A percentile compares a stretch with the other conserved stretches of the same genome.
Conservation (phyloP, 805 yeast species). For the Suhomyces xylopsoci region DNA sequence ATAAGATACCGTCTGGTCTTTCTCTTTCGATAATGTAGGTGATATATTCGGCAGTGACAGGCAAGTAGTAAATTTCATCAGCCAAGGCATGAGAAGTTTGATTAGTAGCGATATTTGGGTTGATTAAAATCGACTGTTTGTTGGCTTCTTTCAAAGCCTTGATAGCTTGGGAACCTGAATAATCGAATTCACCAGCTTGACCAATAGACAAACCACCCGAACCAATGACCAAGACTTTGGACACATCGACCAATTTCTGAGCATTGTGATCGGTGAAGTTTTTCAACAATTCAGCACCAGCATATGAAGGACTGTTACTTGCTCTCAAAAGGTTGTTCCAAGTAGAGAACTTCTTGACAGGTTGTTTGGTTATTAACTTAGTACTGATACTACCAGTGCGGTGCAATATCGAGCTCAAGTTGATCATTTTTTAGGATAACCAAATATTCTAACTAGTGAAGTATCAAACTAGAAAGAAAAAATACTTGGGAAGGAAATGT, state of each 20-base stretch:
- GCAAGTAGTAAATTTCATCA: slow-evolving; percentile 91
- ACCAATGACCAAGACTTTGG: slow-evolving; percentile 87
- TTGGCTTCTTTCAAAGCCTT: slow-evolving; percentile 91
- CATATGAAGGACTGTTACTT: slow-evolving; percentile 38
- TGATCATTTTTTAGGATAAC: slow-evolving; percentile 5
- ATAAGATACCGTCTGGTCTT: slow-evolving; percentile 90
- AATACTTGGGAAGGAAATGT: slow-evolving; percentile 2
- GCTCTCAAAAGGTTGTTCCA: slow-evolving; percentile 6
- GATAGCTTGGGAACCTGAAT: slow-evolving; percentile 96
- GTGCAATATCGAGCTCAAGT: slow-evolving; percentile 6
- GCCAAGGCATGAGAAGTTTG: slow-evolving; percentile 95
- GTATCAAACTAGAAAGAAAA: neutral
- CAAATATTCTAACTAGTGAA: neutral
- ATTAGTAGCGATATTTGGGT: slow-evolving; percentile 95
- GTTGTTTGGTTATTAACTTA: slow-evolving; percentile 1
- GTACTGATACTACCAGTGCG: slow-evolving; percentile 3
- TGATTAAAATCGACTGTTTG: slow-evolving; percentile 79
- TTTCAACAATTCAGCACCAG: slow-evolving; percentile 60
- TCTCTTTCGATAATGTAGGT: slow-evolving; percentile 94
- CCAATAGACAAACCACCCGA: slow-evolving; percentile 98
- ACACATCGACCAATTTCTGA: slow-evolving; percentile 72
- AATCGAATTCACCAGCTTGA: slow-evolving; percentile 98
- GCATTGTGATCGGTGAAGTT: slow-evolving; percentile 58
- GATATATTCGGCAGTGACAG: slow-evolving; percentile 95
- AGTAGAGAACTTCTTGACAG: slow-evolving; percentile 6